phyloP scores from a whole-genome alignment of 257 asterid genomes.

The Phtheirospermum japonicum region DNA sequence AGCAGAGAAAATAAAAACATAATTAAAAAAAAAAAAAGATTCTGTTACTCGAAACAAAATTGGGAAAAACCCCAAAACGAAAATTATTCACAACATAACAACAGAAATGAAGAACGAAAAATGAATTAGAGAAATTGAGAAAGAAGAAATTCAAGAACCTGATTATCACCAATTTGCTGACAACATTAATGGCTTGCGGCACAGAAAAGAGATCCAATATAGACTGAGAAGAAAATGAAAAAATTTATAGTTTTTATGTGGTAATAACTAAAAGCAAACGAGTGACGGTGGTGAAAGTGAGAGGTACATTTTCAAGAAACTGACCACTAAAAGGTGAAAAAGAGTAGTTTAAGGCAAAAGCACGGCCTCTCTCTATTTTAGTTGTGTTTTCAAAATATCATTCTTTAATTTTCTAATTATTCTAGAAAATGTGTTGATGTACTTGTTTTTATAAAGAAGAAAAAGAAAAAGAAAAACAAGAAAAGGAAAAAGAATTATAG shows the following conservation, averaged over 20 bases:
- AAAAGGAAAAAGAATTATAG: too few relatives aligned
- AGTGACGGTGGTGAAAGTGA: constrained; percentile 27
- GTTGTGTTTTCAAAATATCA: not conserved
- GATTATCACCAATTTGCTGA: constrained; percentile 20
- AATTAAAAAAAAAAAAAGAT: not conserved
- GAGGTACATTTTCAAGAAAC: constrained; percentile 17
- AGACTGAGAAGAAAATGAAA: constrained; percentile 5
- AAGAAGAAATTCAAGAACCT: constrained; percentile 28
- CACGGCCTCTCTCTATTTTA: not conserved
- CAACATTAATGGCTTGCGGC: constrained; percentile 12
- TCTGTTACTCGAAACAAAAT: not conserved
- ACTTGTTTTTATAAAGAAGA: too few relatives aligned
- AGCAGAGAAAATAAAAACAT: not conserved
- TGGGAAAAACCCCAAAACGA: not conserved
- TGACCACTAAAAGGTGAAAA: not conserved
- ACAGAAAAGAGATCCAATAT: constrained; percentile 20
- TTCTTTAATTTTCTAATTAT: too few relatives aligned
- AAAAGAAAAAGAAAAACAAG: too few relatives aligned
- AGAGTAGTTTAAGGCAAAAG: not conserved
- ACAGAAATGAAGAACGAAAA: too few relatives aligned
- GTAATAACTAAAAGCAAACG: constrained; percentile 27
- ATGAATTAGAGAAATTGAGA: constrained; percentile 1
- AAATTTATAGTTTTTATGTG: not conserved
- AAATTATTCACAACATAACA: not conserved
- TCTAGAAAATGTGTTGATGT: too few relatives aligned